Evolutionary conservation across 305 asterid genomes (phyloP).

Genomic region (Petunia hybrid): DNA sequence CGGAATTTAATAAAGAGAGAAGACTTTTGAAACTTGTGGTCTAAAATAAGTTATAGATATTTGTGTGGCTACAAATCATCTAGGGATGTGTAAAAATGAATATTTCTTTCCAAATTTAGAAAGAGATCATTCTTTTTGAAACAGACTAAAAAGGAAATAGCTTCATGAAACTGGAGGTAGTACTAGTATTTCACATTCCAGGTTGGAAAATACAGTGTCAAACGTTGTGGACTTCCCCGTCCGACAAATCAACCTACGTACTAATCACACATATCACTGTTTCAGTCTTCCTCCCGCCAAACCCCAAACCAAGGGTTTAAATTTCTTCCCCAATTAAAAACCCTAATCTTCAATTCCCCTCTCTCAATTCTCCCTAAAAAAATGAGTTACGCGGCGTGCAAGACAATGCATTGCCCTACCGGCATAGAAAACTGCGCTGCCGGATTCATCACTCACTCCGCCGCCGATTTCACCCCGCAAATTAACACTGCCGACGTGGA

Average conservation of each 20-base stretch:
- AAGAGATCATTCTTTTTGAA: no score
- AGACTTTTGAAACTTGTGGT: no score
- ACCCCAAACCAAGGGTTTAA: conserved; percentile 29
- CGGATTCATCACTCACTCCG: conserved; percentile 81
- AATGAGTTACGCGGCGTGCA: conserved; percentile 93
- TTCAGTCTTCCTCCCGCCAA: conserved; percentile 25
- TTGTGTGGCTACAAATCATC: no score
- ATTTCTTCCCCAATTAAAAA: not conserved
- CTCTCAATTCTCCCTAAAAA: conserved; percentile 26
- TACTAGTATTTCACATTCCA: no score
- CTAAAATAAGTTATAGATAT: no score
- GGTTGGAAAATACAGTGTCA: no score
- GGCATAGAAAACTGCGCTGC: conserved; percentile 90
- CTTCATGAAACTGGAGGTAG: no score
- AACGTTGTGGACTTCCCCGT: not conserved
- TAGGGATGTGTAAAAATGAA: no score
- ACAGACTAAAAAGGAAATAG: no score
- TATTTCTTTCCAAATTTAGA: no score
- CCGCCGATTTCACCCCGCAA: conserved; percentile 61
- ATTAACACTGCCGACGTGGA: conserved; percentile 60
- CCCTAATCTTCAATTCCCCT: not conserved
- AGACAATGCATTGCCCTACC: conserved; percentile 88
- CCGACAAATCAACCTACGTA: not conserved
- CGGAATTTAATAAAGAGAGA: no score
- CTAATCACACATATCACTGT: not conserved